Base-by-base conservation (phyloP, 2,329 filamentous ascomycete species). In the Madurella mycetomatis region DNA sequence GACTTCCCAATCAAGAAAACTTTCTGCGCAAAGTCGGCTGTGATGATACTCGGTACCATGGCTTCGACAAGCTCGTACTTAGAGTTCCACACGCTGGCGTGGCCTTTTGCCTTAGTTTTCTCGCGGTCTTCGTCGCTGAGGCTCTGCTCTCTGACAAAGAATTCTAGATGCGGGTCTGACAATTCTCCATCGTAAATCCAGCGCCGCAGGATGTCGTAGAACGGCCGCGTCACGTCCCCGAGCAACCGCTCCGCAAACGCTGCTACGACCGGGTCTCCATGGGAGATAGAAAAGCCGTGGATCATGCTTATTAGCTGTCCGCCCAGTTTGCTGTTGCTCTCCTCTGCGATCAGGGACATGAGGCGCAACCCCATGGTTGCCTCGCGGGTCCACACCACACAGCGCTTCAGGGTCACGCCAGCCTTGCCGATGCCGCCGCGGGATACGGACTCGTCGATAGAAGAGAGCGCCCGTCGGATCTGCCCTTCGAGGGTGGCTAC, bases 111-210 rank as follows among this genome's bases (percentile, higher is more conserved):
- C 62, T 77, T 79, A 47, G 71, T 66, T 54, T 77, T 74, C 76
- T 64, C 75, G 69, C 59, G 73, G 63, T 62, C 64, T 47, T 70
- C 66, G 31, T 77, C 72, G 44, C 73, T 72, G 5, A 82, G 78
- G 49, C 85, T 82, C 62, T 92, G 90, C 68, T 96, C 90, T 17
- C 85, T 85, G 17, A 99, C 92, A 65, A 99, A 97, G 72, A 99
- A 99, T 66, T 99, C 94, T 53, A 85, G 80, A 65, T 92, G 96
- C 0, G 95, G 94, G 70, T 99, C 94, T n/a, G 90, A 91, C 13
- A 99, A 80, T 74, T 99, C 95, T 57, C 94, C 94, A 65, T 99
- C 92, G 67, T 99, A 99, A 48, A 99, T 96, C 94, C 94, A 99
- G 64, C 90, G 88, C 51, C 91, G 85, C 51, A 99, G 77, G 76